Conservation (phyloP, 257 asterid species). For the Ligustrum vulgare region DNA sequence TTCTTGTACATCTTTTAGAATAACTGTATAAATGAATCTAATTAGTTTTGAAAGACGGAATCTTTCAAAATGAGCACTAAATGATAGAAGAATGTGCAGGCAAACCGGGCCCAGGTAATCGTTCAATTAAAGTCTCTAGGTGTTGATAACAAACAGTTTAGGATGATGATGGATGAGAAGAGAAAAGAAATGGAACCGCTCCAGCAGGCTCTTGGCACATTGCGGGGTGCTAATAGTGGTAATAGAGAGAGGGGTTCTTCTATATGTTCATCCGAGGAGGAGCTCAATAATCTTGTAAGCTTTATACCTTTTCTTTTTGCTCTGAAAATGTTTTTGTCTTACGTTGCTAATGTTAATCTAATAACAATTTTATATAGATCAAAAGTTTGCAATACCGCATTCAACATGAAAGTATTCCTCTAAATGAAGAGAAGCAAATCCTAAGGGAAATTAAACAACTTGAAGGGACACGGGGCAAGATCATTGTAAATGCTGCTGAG, state of each 20-base stretch:
- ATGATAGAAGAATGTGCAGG: conserved; percentile 40
- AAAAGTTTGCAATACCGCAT: conserved; percentile 79
- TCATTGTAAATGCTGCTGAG: conserved; percentile 67
- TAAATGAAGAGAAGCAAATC: conserved; percentile 86
- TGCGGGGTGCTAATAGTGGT: conserved; percentile 50
- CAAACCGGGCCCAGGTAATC: conserved; percentile 54
- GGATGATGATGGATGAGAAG: conserved; percentile 63
- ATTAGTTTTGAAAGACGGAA: neutral
- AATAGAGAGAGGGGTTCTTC: conserved; percentile 52
- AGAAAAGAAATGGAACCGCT: conserved; percentile 80
- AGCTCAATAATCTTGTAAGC: conserved; percentile 73
- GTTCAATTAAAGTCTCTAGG: conserved; percentile 53
- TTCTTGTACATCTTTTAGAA: neutral
- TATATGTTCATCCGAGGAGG: conserved; percentile 74
- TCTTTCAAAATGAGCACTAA: neutral
- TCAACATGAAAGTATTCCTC: conserved; percentile 89
- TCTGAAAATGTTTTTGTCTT: neutral
- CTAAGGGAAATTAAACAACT: conserved; percentile 83
- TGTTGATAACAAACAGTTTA: conserved; percentile 66
- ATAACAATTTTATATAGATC: conserved; percentile 38
- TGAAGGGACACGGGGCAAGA: conserved; percentile 71
- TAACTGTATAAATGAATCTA: neutral
- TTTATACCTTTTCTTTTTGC: neutral
- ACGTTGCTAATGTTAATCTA: conserved; percentile 10
- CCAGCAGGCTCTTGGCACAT: conserved; percentile 71